phyloP scores from a whole-genome alignment of 805 yeast species.

The Yarrowia divulgata region DNA sequence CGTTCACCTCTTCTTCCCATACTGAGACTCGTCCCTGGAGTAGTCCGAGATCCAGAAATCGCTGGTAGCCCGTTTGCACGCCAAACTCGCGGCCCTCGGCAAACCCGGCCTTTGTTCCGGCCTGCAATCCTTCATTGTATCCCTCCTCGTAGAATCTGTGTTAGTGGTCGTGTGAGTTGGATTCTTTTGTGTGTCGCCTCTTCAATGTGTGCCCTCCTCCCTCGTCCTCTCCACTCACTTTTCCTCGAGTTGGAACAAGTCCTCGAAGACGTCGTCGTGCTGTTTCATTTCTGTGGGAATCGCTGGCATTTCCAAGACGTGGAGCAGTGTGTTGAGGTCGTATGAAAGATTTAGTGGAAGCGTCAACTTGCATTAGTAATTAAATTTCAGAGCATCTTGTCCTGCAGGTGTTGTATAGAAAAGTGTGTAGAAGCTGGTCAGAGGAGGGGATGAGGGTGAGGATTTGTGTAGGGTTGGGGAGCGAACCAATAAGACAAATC shows the following conservation, averaged over 20 bases:
- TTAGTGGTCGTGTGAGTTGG: too few species aligned
- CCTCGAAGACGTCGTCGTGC: constrained; percentile 54
- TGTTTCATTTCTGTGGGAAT: constrained; percentile 34
- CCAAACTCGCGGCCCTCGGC: constrained; percentile 88
- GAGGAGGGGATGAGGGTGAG: too few species aligned
- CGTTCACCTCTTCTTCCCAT: constrained; percentile 45
- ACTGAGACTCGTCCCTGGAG: constrained; percentile 59
- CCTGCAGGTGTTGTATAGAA: not conserved
- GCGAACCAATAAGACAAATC: too few species aligned
- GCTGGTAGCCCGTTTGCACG: constrained; percentile 53
- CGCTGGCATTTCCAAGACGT: not conserved
- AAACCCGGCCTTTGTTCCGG: constrained; percentile 64
- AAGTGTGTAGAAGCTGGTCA: too few species aligned
- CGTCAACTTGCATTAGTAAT: not conserved
- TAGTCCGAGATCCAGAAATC: constrained; percentile 69
- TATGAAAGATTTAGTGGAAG: not conserved
- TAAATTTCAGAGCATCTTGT: not conserved
- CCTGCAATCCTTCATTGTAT: constrained; percentile 69
- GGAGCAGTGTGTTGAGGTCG: not conserved
- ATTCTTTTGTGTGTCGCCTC: too few species aligned
- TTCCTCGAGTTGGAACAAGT: constrained; percentile 65
- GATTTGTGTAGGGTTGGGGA: too few species aligned
- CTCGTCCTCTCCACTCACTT: constrained; percentile 47
- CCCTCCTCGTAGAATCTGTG: constrained; percentile 69
- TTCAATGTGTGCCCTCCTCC: too few species aligned